A percentile compares a stretch with the other conserved stretches of the same genome.
Evolutionary conservation across 257 asterid species (phyloP).

Genomic region (Agastache rugosa): DNA sequence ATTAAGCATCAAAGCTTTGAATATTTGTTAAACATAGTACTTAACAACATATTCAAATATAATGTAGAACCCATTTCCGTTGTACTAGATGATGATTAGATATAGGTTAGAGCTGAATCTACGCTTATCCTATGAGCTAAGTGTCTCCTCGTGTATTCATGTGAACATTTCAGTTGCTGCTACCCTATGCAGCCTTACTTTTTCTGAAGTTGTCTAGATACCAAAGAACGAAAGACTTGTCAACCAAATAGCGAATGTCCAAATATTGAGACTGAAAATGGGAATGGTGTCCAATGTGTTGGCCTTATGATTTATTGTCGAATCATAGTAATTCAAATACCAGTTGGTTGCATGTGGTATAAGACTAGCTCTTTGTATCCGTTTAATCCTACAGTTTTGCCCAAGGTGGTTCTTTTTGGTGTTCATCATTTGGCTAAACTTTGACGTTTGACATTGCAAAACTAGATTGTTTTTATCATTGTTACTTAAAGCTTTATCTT

Average conservation of each 20-base stretch:
- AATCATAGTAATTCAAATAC: background rate
- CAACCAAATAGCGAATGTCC: background rate
- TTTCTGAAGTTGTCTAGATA: background rate
- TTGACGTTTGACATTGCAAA: constrained; percentile 2
- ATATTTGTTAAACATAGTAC: background rate
- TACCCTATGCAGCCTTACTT: background rate
- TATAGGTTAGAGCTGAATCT: constrained; percentile 8
- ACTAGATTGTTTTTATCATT: background rate
- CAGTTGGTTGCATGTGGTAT: background rate
- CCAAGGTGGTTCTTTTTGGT: constrained; percentile 1
- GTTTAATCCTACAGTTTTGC: background rate
- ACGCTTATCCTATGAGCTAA: background rate
- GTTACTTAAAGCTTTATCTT: background rate
- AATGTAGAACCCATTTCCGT: background rate
- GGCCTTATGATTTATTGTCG: background rate
- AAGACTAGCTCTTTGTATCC: background rate
- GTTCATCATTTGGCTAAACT: constrained; percentile 1
- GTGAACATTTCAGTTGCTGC: background rate
- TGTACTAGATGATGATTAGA: background rate
- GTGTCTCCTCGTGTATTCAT: background rate
- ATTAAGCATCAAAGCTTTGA: background rate
- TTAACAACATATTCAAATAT: background rate
- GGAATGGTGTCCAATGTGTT: background rate
- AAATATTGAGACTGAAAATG: background rate
- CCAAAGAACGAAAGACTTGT: background rate